Percentiles rank a stretch among this genome's conserved stretches.
These are phyloP conservation scores for Tetrahymena elliotti DNA, from an alignment of 73 alveolate species.

Conservation along the genomic window DNA sequence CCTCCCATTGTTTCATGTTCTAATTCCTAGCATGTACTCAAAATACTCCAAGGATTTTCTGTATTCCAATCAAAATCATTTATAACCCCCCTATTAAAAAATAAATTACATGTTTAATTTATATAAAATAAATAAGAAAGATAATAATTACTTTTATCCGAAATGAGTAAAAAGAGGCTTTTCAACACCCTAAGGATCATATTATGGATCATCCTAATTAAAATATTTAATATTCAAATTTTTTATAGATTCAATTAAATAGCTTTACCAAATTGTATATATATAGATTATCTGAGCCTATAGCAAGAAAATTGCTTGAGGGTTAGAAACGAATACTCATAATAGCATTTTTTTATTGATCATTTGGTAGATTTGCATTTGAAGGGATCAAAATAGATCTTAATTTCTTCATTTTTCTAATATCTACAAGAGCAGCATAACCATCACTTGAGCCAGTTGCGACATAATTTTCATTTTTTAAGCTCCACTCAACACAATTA, in stretches of 20 bases:
- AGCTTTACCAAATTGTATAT: background rate
- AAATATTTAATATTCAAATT: background rate
- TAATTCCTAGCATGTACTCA: slow-evolving; percentile 30
- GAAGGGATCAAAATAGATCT: background rate
- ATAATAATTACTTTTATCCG: slow-evolving; percentile 19
- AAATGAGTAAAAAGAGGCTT: slow-evolving; percentile 19
- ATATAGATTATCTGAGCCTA: slow-evolving; percentile 40
- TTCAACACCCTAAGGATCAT: background rate
- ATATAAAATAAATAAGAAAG: background rate
- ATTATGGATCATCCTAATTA: background rate
- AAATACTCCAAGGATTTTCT: slow-evolving; percentile 30
- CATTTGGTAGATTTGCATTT: background rate
- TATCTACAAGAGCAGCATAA: slow-evolving; percentile 4
- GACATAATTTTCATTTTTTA: slow-evolving; percentile 30
- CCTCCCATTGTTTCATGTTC: slow-evolving; percentile 27
- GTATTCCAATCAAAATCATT: slow-evolving; percentile 38
- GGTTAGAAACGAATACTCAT: slow-evolving; percentile 18
- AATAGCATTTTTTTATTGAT: background rate
- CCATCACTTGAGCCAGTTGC: slow-evolving; percentile 41
- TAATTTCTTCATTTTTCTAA: slow-evolving; percentile 11
- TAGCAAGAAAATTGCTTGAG: slow-evolving; percentile 13
- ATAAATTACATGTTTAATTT: background rate
- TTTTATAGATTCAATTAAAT: background rate
- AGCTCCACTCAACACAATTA: slow-evolving; percentile 26
- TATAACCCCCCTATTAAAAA: slow-evolving; percentile 8